Evolutionary conservation across 2,329 filamentous ascomycete genomes (phyloP), one percentile per base, ranked within the genome.

Genomic region (Diaporthe eres): DNA sequence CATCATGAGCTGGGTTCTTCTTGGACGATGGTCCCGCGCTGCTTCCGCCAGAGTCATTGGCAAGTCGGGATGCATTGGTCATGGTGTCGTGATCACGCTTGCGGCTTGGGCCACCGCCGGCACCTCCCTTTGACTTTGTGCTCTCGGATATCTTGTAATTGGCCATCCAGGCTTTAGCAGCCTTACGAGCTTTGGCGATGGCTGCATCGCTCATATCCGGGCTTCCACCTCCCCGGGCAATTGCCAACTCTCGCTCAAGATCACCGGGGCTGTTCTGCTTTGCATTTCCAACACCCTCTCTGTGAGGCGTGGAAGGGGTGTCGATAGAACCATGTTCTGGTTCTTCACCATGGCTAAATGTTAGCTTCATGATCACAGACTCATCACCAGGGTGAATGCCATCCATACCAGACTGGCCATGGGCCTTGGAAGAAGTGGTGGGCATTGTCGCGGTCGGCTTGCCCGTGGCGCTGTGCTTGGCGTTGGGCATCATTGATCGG

Each of bases 301-400:
- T 15, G n/a, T 22, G 13, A 28, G 37, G 13, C 0, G 12, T 17
- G 7, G n/a, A 15, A 8, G 22, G 13, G 1, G 13, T 5, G n/a
- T 42, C 8, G 7, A 22, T 17, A 3, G 34, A n/a, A n/a, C 8
- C 15, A 10, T 7, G 37, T 15, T 17, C 19, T 2, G 13, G 15
- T 10, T 61, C 13, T 19, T 15, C 2, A 4, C 10, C 1, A 28
- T 10, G n/a, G n/a, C 8, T 6, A 0, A 13, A 19, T 9, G n/a
- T 42, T 28, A 61, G 58, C 2, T 3, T 28, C 37, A 19, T 9
- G 10, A 28, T 7, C 7, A 25, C 4, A 4, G n/a, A n/a, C 3
- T 5, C 4, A 3, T 42, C 12, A 0, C 22, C 0, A 10, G 13
- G 13, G 28, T 17, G 4, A 7, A 28, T 9, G 15, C 17, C 37